Percentiles rank a stretch among this genome's conserved stretches.
Conservation (phyloP, 2,329 filamentous ascomycete genomes). For the Penicillium corylophilum region DNA sequence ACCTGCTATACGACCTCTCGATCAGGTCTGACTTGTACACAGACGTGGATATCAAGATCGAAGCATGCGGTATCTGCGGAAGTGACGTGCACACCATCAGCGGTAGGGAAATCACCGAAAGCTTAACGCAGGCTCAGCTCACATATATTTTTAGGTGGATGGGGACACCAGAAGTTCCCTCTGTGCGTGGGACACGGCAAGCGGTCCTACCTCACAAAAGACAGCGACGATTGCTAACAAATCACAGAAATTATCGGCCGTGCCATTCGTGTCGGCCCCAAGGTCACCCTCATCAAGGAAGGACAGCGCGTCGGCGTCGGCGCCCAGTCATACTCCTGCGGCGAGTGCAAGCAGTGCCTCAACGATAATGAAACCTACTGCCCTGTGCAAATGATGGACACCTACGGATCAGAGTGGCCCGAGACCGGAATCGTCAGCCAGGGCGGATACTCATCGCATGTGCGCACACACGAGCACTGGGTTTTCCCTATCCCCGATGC, state of each 20-base stretch:
- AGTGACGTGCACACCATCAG: slow-evolving; percentile 70
- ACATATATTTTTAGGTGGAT: slow-evolving; percentile 46
- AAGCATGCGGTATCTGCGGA: slow-evolving; percentile 74
- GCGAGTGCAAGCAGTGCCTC: slow-evolving; percentile 64
- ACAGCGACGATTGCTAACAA: neutral
- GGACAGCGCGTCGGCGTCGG: slow-evolving; percentile 69
- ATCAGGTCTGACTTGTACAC: slow-evolving; percentile 2
- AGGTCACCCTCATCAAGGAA: slow-evolving; percentile 60
- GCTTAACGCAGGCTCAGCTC: neutral
- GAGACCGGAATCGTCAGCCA: slow-evolving; percentile 65
- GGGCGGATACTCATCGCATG: slow-evolving; percentile 66
- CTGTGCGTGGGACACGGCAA: slow-evolving; percentile 54
- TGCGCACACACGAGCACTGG: slow-evolving; percentile 75
- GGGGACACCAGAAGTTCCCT: slow-evolving; percentile 53
- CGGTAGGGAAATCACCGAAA: slow-evolving; percentile 21
- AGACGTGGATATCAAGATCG: slow-evolving; percentile 85
- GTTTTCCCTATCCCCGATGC: slow-evolving; percentile 69
- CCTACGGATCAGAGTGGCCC: slow-evolving; percentile 54
- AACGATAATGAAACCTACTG: slow-evolving; percentile 70
- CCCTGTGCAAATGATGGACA: slow-evolving; percentile 51
- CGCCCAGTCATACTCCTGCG: slow-evolving; percentile 64
- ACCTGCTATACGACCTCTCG: neutral
- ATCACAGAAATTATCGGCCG: slow-evolving; percentile 65
- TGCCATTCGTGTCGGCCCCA: slow-evolving; percentile 65
- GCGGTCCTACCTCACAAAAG: neutral